Evolutionary conservation across 495 filamentous ascomycete genomes (phyloP), one percentile per base, ranked within the genome.

Genomic region (Neurospora sp.): DNA sequence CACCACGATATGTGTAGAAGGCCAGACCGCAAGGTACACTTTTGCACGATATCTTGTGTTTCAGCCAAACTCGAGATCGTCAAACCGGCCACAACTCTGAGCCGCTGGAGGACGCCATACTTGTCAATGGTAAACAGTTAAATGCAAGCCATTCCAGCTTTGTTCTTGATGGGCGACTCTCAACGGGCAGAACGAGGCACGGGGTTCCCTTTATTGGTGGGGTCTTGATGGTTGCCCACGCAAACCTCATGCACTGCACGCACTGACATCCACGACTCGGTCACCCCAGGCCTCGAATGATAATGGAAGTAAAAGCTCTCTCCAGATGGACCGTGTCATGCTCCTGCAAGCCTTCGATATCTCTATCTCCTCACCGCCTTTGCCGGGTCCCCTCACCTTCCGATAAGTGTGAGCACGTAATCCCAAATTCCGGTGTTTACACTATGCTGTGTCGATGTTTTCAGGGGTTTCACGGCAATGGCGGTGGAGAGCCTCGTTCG

Each of bases 401-500:
- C 53, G 53, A 61, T 61, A 66, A 66, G 27, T 9, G 27, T 3
- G 53, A 66, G 53, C 53, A 35, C 53, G 53, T 66, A 66, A 66
- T 66, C 16, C 14, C 53, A 35, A 35, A 66, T 16, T 66, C 53
- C 27, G 5, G 22, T 35, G 27, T 37, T 35, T 37, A 27, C 27
- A n/a, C 27, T 27, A 66, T 66, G 53, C 14, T 66, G 27, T 66
- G 53, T 35, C 53, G 27, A 66, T 66, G 27, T 66, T 16, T 39
- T 39, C 61, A n/a, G 37, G 68, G 68, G 42, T 72, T 40, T 40
- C 73, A 71, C 42, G 35, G 31, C 74, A 40, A 53, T 31, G 70
- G 70, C 69, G 69, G 74, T 75, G 70, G 75, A 69, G 74, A 73
- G 70, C 75, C 73, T 77, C 74, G 75, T 75, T 66, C 27, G 14